Evolutionary conservation across 352 stramenopile genomes (phyloP).

Genomic region (Globisporangium uncinulatum): DNA sequence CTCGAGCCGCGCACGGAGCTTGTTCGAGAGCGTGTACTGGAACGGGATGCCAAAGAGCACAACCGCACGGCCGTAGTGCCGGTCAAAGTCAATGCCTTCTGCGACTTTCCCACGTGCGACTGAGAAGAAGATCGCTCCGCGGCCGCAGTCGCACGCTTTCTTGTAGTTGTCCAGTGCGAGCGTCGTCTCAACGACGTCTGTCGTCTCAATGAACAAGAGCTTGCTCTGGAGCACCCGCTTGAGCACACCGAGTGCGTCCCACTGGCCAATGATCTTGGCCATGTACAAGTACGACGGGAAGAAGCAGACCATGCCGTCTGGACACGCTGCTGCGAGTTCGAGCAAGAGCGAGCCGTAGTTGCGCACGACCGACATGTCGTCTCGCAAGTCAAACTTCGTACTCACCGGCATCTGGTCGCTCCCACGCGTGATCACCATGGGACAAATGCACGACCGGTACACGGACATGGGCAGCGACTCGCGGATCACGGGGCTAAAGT

Average conservation of each 20-base stretch:
- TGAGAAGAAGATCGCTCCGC: constrained; percentile 98
- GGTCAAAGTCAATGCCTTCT: constrained; percentile 99
- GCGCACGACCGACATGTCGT: constrained; percentile 90
- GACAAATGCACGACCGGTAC: constrained; percentile 97
- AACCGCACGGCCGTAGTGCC: constrained; percentile 97
- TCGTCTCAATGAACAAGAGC: constrained; percentile 99
- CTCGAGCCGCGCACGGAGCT: constrained; percentile 92
- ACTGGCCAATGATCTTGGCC: constrained; percentile 97
- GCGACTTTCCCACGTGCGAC: constrained; percentile 98
- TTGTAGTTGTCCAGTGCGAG: constrained; percentile 98
- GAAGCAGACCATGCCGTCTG: constrained; percentile 99
- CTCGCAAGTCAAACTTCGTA: constrained; percentile 90
- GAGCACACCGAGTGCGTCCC: constrained; percentile 90
- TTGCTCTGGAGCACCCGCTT: constrained; percentile 95
- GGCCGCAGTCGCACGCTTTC: constrained; percentile 93
- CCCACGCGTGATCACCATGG: constrained; percentile 96
- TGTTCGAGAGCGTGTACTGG: constrained; percentile 96
- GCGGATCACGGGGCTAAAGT: constrained; percentile 96
- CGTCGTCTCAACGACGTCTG: constrained; percentile 99
- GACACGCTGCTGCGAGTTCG: constrained; percentile 91
- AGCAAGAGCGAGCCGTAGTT: constrained; percentile 96
- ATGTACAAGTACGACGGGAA: constrained; percentile 99
- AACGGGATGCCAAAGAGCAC: constrained; percentile 99
- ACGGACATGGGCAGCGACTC: constrained; percentile 98
- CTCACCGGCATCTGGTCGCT: constrained; percentile 96